Evolutionary conservation across 2,329 filamentous ascomycete genomes (phyloP).

Genomic region (Colletotrichum cuscutae): DNA sequence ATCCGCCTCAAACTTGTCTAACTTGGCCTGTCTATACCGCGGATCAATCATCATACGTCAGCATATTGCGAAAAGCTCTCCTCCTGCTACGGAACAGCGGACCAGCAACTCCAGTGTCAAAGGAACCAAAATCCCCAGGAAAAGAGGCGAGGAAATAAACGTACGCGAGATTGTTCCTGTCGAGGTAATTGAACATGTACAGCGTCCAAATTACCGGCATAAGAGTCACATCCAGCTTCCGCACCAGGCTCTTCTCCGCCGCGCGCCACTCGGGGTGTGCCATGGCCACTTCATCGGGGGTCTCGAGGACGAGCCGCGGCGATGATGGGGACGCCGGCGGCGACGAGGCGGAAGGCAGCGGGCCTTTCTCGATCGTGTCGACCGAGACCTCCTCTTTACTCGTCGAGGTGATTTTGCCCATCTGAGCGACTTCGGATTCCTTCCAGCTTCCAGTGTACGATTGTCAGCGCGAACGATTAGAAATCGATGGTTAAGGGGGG

Average conservation of each 20-base stretch:
- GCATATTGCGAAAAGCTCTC: background rate
- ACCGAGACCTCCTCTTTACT: slow-evolving; percentile 15
- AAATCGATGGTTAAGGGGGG: background rate
- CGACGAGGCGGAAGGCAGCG: background rate
- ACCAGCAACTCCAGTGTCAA: no score
- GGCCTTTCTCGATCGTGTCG: slow-evolving; percentile 5
- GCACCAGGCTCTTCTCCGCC: slow-evolving; percentile 34
- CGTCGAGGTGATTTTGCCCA: background rate
- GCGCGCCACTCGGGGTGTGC: slow-evolving; percentile 22
- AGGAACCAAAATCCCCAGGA: no score
- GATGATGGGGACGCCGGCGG: background rate
- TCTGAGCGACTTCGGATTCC: background rate
- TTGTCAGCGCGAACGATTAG: no score
- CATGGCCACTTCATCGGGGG: slow-evolving; percentile 12
- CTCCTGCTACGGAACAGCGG: no score
- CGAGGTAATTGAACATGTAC: slow-evolving; percentile 36
- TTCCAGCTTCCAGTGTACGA: background rate
- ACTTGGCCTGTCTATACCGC: slow-evolving; percentile 23
- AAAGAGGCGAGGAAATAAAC: background rate
- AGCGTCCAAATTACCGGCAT: slow-evolving; percentile 35
- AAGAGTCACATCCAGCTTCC: slow-evolving; percentile 40
- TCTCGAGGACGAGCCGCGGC: background rate
- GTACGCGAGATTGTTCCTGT: slow-evolving; percentile 35
- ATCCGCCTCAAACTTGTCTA: slow-evolving; percentile 28
- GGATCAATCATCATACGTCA: background rate